Evolutionary conservation across 2,329 filamentous ascomycete species (phyloP).

Genomic region (Fusarium chlamydosporum): DNA sequence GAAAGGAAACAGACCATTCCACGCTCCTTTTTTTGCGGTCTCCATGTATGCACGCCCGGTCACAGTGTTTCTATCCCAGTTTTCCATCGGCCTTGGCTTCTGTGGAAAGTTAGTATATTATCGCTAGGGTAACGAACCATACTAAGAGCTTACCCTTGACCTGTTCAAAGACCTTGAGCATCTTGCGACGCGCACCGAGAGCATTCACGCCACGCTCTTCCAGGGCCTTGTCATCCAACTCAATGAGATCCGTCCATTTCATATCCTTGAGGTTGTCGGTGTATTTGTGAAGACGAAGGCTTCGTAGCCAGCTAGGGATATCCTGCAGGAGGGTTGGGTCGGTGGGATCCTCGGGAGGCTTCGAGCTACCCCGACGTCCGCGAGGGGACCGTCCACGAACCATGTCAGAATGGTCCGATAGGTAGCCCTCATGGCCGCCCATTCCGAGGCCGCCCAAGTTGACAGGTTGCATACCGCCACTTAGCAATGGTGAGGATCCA

Average conservation of each 20-base stretch:
- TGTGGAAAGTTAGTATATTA: slow-evolving; percentile 52
- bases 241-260: slow-evolving; percentile 93
- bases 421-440: slow-evolving; percentile 82
- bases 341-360: slow-evolving; percentile 97
- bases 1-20: slow-evolving; percentile 17
- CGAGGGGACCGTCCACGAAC: slow-evolving; percentile 90
- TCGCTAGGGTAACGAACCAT: background rate
- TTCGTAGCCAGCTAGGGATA: slow-evolving; percentile 95
- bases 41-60: slow-evolving; percentile 27
- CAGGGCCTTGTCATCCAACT: slow-evolving; percentile 91
- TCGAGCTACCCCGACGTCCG: slow-evolving; percentile 92
- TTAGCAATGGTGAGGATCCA: slow-evolving; percentile 76
- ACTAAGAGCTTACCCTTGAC: slow-evolving; percentile 74
- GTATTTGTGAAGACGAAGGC: slow-evolving; percentile 96
- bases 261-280: slow-evolving; percentile 98
- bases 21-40: slow-evolving; percentile 21
- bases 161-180: slow-evolving; percentile 99
- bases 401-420: slow-evolving; percentile 95
- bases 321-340: slow-evolving; percentile 92
- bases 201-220: slow-evolving; percentile 96
- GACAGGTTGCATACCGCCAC: slow-evolving; percentile 77
- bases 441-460: slow-evolving; percentile 80
- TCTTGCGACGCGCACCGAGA: slow-evolving; percentile 93
- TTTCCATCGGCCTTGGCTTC: slow-evolving; percentile 83
- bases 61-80: slow-evolving; percentile 60